Evolutionary conservation across 2,329 filamentous ascomycete species (phyloP), one percentile per base, ranked within the genome.

Genomic region (Phialophora chinensis): DNA sequence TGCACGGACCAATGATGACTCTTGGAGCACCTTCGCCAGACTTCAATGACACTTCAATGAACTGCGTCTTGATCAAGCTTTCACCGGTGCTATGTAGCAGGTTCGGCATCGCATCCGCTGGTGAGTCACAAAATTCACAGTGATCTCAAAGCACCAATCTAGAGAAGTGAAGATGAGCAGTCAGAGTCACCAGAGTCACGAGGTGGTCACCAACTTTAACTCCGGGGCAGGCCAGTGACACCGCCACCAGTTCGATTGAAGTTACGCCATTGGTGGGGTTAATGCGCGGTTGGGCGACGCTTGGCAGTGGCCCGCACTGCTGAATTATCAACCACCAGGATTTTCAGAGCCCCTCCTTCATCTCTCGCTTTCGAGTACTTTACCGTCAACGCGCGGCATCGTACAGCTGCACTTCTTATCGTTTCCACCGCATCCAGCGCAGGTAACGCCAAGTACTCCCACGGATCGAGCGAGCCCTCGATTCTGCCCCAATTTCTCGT

Each of bases 381-480:
- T 31, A 50, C 35, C 49, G 49, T 50, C 47, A 61, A 53, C 59
- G 29, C 59, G 59, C 59, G 59, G 59, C 59, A 42, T 52, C 27
- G 47, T 25, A 52, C 59, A 61, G 59, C 59, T 61, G 59, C 59
- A 61, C 23, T 56, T 52, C 38, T 44, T 38, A 60, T 60, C 55
- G 42, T 50, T 52, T 20, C 49, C 49, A 60, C 60, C 55, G 56
- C 56, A 56, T 52, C 65, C 54, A 53, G 65, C 62, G 62, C 64
- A 63, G 56, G 53, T 55, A 56, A 60, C 27, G 49, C 57, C 52
- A 65, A 50, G 56, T 53, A 6, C 62, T 59, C 50, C 27, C 58
- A 59, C 65, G 66, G 65, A 59, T 67, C 56, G 65, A 69, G 67
- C 62, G 56, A 67, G 62, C 50, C 61, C 65, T 70, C 68, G 63